Evolutionary conservation across 805 yeast species (phyloP).

Genomic region (Schizosaccharomyces japonicus): DNA sequence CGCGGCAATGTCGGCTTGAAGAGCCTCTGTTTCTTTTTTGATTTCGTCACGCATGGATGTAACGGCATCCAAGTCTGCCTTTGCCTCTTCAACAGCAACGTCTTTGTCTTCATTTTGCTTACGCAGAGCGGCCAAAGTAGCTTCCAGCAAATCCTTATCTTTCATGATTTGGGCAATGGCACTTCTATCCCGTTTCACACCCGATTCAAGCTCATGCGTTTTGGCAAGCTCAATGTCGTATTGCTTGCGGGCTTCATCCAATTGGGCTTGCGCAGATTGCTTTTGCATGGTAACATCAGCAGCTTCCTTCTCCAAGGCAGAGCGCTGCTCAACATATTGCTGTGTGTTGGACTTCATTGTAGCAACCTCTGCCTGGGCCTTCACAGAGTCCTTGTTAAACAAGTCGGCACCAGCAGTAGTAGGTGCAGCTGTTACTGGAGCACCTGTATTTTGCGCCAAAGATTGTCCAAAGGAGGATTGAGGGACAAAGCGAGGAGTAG

Average conservation of each 20-base stretch:
- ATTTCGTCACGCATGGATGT: not conserved
- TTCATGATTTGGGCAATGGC: conserved; percentile 50
- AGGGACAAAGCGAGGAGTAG: conserved; percentile 32
- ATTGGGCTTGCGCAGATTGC: conserved; percentile 47
- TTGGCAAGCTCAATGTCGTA: conserved; percentile 61
- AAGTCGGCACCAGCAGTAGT: not conserved
- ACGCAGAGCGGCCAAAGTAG: conserved; percentile 48
- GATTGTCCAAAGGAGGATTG: conserved; percentile 68
- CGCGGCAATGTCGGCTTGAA: not conserved
- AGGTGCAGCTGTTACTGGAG: not conserved
- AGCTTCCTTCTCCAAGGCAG: not conserved
- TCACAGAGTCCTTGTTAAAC: conserved; percentile 42
- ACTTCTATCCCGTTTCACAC: conserved; percentile 31
- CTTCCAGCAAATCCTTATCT: conserved; percentile 55
- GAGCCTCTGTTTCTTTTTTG: not conserved
- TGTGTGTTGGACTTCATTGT: conserved; percentile 26
- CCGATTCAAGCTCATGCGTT: conserved; percentile 45
- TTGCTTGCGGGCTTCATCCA: conserved; percentile 37
- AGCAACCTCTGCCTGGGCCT: conserved; percentile 58
- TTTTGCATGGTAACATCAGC: conserved; percentile 20
- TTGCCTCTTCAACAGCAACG: conserved; percentile 37
- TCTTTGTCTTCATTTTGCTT: conserved; percentile 38
- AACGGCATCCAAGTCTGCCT: conserved; percentile 31
- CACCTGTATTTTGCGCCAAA: conserved; percentile 14
- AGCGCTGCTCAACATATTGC: not conserved